Base-by-base conservation (phyloP, 148 eudicot genomes). In the Amaranthus hypochondriacus region DNA sequence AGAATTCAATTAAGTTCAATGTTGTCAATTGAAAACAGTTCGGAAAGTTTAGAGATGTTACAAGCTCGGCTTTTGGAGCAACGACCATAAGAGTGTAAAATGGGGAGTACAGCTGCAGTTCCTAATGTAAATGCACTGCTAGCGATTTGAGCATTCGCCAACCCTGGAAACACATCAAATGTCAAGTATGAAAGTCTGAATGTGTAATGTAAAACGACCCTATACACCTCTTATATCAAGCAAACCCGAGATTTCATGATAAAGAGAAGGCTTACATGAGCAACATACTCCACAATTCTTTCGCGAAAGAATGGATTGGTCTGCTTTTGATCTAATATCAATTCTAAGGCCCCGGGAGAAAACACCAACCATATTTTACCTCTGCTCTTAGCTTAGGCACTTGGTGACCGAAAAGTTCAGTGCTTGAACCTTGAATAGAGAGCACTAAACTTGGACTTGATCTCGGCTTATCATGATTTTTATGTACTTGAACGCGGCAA, bases 81-180 rank as follows among this genome's bases (percentile, higher is more conserved):
- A 84, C 83, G 70, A 94, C 87, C 98, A 94, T 94, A 69, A 89
- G 88, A 54, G 93, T 86, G 82, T 94, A 94, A 71, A 91, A 89
- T 39, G 98, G 98, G 98, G 71, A 94, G 92, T 65, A 94, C 97
- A 48, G 93, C 97, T 55, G 81, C 90, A 1, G 98, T 94, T 73
- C 97, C 98, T 46, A 86, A 59, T 44, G 98, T 94, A 63, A 94
- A 94, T 69, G 79, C 90, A 78, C 73, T 80, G 74, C 83, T 84
- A 48, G 91, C 98, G 70, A 94, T 77, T 66, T 90, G 84, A 69
- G 93, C 52, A 78, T 75, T 75, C 48, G 83, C 71, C 77, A 89
- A 64, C 88, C 87, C 98, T 90, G 87, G 70, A 78, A 70, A 62
- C 18, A 61, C 42, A 70, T 57, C 64, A 55, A 53, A 62, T 4